A percentile compares a stretch with the other conserved stretches of the same genome.
Evolutionary conservation across 148 eudicot genomes (phyloP).

Genomic region (Camellia lanceoleosa): DNA sequence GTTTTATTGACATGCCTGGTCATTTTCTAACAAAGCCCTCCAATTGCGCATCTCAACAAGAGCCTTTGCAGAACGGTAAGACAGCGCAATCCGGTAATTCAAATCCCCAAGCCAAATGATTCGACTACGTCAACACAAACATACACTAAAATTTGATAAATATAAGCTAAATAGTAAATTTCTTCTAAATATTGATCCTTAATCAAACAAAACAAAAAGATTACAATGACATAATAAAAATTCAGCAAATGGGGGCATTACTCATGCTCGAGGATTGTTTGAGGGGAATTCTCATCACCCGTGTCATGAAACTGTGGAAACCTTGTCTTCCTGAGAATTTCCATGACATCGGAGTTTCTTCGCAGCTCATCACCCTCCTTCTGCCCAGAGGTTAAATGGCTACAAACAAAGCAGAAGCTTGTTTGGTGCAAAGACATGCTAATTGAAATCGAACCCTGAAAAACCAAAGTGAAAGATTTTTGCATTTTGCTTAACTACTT

Average conservation of each 20-base stretch:
- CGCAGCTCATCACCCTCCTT: conserved; percentile 94
- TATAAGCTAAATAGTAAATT: not conserved
- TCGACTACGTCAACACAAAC: conserved; percentile 49
- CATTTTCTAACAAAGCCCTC: conserved; percentile 82
- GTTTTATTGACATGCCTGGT: conserved; percentile 59
- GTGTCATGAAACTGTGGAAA: conserved; percentile 67
- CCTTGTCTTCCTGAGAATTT: conserved; percentile 83
- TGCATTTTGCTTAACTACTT: not conserved
- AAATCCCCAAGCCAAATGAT: conserved; percentile 97
- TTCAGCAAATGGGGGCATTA: conserved; percentile 27
- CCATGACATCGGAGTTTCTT: conserved; percentile 95
- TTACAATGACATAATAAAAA: not conserved
- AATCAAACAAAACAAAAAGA: not conserved
- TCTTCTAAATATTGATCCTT: not conserved
- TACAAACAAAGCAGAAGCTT: conserved; percentile 94
- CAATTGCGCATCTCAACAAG: conserved; percentile 97
- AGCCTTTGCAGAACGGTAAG: conserved; percentile 80
- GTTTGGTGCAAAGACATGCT: conserved; percentile 97
- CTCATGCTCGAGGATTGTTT: conserved; percentile 92
- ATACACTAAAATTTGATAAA: not conserved
- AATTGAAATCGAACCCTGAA: conserved; percentile 97
- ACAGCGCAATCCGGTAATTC: conserved; percentile 85
- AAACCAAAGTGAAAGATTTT: conserved; percentile 19
- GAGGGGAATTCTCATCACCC: conserved; percentile 64
- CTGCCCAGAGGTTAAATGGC: conserved; percentile 90